Base-by-base conservation (phyloP, 257 asterid species). In the Przewalskia tangutica region DNA sequence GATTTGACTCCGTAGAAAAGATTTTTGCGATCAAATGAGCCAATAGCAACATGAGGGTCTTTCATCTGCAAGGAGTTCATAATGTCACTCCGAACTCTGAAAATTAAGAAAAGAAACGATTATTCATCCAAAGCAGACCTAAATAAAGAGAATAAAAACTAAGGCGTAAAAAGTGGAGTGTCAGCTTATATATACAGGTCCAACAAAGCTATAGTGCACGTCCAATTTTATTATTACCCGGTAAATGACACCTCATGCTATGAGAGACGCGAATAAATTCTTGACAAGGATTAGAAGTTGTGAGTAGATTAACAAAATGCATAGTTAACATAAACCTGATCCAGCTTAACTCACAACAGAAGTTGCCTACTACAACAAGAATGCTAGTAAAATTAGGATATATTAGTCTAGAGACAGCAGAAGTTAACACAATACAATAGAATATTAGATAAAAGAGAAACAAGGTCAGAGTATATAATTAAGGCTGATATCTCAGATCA, bases 11-110 rank as follows among this genome's bases (percentile, higher is more conserved):
- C 92, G 86, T 95, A 93, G 90, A 92, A 92, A 85, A 95, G 95
- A 87, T 95, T 95, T 75, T 89, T 86, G 81, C 99, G 99, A 86
- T 95, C 97, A 82, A 95, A 95, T 75, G 99, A 93, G 71, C 99
- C 99, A 84, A 93, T 87, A 84, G 93, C 88, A 83, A 92, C 88
- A 81, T 88, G 88, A 68, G 98, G 97, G 87, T 77, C 73, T 84
- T 87, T 87, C 98, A 95, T 81, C 91, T 89, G 89, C 91, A 95
- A 59, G 82, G 99, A 93, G 46, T 82, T 86, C 70, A 86, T 67
- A 81, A 95, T 92, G 90, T 95, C 99, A 64, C 54, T 80, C 53
- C 95, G 93, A 84, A 95, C 99, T 92, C 98, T 95, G 88, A 68
- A 85, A 73, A 48, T 48, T 20, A 48, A 73, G 59, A 73, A 46